A percentile compares a stretch with the other conserved stretches of the same genome.
Conservation (phyloP, 257 asterid genomes). For the Salvia splendens region DNA sequence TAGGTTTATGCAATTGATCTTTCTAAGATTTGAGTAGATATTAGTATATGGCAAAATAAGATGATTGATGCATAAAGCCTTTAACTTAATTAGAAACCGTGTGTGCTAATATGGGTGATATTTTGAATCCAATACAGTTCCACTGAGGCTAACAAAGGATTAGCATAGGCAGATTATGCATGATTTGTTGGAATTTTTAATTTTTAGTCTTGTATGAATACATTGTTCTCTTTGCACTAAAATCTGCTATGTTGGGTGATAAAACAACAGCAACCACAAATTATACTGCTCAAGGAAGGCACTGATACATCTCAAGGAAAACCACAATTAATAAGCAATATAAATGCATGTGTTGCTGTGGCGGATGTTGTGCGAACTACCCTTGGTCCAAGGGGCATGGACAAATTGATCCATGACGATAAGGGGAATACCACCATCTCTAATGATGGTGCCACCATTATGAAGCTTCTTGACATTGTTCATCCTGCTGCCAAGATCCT, state of each 20-base stretch:
- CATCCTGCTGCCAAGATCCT: constrained; percentile 99
- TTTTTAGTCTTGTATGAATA: background rate
- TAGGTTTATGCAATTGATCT: constrained; percentile 7
- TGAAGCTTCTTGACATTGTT: constrained; percentile 96
- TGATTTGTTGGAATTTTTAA: constrained; percentile 4
- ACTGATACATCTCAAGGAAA: constrained; percentile 99
- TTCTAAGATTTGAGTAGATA: background rate
- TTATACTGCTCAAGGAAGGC: constrained; percentile 95
- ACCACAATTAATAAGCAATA: constrained; percentile 90
- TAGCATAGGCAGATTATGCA: background rate
- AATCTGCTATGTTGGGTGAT: constrained; percentile 10
- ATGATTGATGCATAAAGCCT: background rate
- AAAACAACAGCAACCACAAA: constrained; percentile 92
- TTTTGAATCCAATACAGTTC: background rate
- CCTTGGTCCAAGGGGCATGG: constrained; percentile 99
- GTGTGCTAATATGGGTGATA: background rate
- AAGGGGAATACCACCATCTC: constrained; percentile 97
- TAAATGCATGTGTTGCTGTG: constrained; percentile 88
- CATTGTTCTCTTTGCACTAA: constrained; percentile 16
- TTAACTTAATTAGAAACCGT: background rate
- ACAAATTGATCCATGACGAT: constrained; percentile 97
- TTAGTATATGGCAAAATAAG: background rate
- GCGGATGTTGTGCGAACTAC: constrained; percentile 90
- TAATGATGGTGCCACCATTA: constrained; percentile 96
- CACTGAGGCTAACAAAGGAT: background rate